These are phyloP conservation scores for Arxiozyma heterogenica DNA, from an alignment of 1,139 yeast species.

Conservation along the genomic window DNA sequence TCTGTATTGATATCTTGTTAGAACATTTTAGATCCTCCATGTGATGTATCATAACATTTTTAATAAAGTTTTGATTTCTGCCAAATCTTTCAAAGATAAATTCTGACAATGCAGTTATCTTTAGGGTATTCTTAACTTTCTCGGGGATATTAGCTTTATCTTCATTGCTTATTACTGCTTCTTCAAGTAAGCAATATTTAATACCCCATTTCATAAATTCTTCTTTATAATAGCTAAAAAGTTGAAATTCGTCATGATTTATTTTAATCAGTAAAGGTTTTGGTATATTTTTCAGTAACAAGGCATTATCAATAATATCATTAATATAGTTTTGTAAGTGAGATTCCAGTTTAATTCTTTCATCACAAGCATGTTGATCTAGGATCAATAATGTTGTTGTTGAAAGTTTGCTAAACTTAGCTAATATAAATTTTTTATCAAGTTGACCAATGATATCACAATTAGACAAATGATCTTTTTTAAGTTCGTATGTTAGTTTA, in stretches of 20 bases:
- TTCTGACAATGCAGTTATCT: conserved; percentile 37
- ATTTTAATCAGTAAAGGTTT: conserved; percentile 18
- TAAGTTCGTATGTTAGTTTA: conserved; percentile 8
- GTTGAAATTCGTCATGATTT: conserved; percentile 27
- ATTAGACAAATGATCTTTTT: conserved; percentile 13
- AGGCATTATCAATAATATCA: conserved; percentile 9
- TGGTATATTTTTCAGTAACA: conserved; percentile 5
- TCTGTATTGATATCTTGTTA: conserved; percentile 13
- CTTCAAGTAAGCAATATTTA: conserved; percentile 15
- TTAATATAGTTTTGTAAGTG: conserved; percentile 30
- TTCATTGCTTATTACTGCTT: not conserved
- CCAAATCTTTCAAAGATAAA: conserved; percentile 31
- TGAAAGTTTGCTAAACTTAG: conserved; percentile 15
- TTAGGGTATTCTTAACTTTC: conserved; percentile 1
- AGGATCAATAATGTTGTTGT: conserved; percentile 34
- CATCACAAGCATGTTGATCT: conserved; percentile 81
- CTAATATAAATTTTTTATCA: conserved; percentile 50
- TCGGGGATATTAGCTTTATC: not conserved
- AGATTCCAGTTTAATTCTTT: conserved; percentile 50
- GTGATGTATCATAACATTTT: conserved; percentile 36
- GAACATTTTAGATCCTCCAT: conserved; percentile 34
- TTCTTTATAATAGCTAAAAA: conserved; percentile 28
- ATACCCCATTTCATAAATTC: conserved; percentile 43
- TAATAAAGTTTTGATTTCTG: conserved; percentile 28
- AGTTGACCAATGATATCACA: conserved; percentile 42